Conservation (phyloP, 129 eudicot species). For the Rutidosis leptorrhynchoides region DNA sequence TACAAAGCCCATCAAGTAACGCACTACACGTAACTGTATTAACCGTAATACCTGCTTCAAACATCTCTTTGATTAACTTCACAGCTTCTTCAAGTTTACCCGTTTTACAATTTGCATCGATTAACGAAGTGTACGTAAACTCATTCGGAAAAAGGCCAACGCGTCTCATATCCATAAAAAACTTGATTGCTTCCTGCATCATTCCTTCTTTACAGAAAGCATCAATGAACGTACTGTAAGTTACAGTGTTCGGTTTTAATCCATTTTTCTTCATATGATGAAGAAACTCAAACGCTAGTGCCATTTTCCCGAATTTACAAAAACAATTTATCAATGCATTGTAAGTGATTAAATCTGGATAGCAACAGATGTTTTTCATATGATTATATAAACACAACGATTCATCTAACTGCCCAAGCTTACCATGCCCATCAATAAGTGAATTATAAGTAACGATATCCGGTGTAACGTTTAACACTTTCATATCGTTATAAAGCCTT, state of each 20-base stretch:
- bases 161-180: slow-evolving; percentile 83
- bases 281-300: slow-evolving; percentile 63
- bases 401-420: slow-evolving; percentile 58
- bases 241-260: slow-evolving; percentile 73
- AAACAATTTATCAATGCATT: slow-evolving; percentile 82
- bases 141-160: slow-evolving; percentile 81
- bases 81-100: slow-evolving; percentile 57
- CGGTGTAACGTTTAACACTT: slow-evolving; percentile 47
- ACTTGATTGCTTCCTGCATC: slow-evolving; percentile 78
- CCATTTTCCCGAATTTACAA: slow-evolving; percentile 69
- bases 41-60: slow-evolving; percentile 54
- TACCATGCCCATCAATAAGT: slow-evolving; percentile 78
- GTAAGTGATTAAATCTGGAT: slow-evolving; percentile 76
- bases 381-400: slow-evolving; percentile 50
- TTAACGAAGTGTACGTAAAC: slow-evolving; percentile 71
- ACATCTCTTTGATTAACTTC: slow-evolving; percentile 74
- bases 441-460: slow-evolving; percentile 88
- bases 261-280: slow-evolving; percentile 60
- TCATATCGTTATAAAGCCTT: slow-evolving; percentile 59
- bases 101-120: slow-evolving; percentile 73
- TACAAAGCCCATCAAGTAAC: slow-evolving; percentile 67
- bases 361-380: slow-evolving; percentile 53
- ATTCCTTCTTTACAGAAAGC: slow-evolving; percentile 90
- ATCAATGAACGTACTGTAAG: slow-evolving; percentile 86
- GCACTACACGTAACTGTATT: slow-evolving; percentile 72